phyloP scores from a whole-genome alignment of 2,329 filamentous ascomycete genomes.

The Cadophora sp. region DNA sequence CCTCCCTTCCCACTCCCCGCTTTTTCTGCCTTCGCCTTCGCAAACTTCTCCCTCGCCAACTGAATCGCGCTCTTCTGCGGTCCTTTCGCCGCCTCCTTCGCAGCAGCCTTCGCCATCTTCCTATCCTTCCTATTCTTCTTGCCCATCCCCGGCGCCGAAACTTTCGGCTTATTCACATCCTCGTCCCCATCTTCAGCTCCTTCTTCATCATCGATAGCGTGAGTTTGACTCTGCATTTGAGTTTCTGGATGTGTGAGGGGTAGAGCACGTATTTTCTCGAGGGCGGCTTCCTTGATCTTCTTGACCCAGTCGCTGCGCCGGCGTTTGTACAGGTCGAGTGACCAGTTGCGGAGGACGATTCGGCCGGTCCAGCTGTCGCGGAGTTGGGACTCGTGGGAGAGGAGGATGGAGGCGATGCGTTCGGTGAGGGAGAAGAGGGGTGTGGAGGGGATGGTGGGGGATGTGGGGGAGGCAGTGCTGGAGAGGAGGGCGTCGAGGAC shows the following conservation, averaged over 20 bases:
- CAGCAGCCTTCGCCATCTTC: slow-evolving; percentile 5
- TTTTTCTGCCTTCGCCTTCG: slow-evolving; percentile 35
- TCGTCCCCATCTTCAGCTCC: slow-evolving; percentile 21
- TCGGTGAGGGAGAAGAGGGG: slow-evolving; percentile 70
- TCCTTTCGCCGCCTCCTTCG: not conserved
- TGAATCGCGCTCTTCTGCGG: slow-evolving; percentile 41
- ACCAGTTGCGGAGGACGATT: slow-evolving; percentile 77
- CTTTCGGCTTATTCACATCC: slow-evolving; percentile 10
- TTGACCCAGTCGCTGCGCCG: slow-evolving; percentile 68
- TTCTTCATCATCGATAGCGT: not conserved
- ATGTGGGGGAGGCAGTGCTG: slow-evolving; percentile 32
- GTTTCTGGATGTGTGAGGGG: not conserved
- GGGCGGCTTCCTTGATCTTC: slow-evolving; percentile 53
- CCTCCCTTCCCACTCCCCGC: not conserved
- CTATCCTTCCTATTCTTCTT: slow-evolving; percentile 22
- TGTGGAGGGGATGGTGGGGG: slow-evolving; percentile 16
- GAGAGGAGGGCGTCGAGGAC: slow-evolving; percentile 71
- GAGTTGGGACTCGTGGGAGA: slow-evolving; percentile 62
- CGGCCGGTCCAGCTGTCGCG: slow-evolving; percentile 70
- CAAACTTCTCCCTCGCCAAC: slow-evolving; percentile 43
- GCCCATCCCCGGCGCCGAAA: slow-evolving; percentile 1
- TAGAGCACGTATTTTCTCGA: slow-evolving; percentile 7
- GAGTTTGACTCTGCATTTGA: not conserved
- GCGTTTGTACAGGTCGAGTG: slow-evolving; percentile 73
- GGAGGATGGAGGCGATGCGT: slow-evolving; percentile 68